Evolutionary conservation across 345 rosid species (phyloP).

Genomic region (Citrus maxima): DNA sequence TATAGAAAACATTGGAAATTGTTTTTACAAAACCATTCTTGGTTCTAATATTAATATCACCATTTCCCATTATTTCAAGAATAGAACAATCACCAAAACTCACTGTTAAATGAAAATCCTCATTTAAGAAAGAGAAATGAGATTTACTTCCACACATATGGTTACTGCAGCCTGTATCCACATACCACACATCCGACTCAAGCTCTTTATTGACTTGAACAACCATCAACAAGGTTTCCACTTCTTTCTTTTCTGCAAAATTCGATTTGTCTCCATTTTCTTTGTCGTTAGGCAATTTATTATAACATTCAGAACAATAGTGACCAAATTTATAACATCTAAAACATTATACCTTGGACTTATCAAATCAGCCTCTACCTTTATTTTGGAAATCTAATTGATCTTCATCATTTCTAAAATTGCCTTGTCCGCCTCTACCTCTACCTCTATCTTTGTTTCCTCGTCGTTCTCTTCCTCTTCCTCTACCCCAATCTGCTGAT

Average conservation of each 20-base stretch:
- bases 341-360: not conserved
- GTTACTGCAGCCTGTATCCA: too few relatives aligned
- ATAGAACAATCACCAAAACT: too few relatives aligned
- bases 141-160: too few relatives aligned
- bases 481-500: not conserved
- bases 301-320: not conserved
- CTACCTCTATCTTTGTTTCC: not conserved
- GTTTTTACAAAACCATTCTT: too few relatives aligned
- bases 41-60: too few relatives aligned
- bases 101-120: too few relatives aligned
- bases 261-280: not conserved
- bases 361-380: not conserved
- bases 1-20: too few relatives aligned
- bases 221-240: not conserved
- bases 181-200: too few relatives aligned
- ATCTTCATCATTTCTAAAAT: not conserved
- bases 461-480: not conserved
- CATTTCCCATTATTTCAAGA: too few relatives aligned
- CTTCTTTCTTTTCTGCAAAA: not conserved
- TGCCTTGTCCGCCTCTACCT: too few relatives aligned
- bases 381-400: not conserved
- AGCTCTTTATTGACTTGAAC: too few relatives aligned
- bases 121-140: too few relatives aligned
- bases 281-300: not conserved
- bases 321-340: not conserved